Percentiles rank a stretch among this genome's conserved stretches.
phyloP scores from a whole-genome alignment of 2,329 filamentous ascomycete genomes.

The Talaromyces islandicus region DNA sequence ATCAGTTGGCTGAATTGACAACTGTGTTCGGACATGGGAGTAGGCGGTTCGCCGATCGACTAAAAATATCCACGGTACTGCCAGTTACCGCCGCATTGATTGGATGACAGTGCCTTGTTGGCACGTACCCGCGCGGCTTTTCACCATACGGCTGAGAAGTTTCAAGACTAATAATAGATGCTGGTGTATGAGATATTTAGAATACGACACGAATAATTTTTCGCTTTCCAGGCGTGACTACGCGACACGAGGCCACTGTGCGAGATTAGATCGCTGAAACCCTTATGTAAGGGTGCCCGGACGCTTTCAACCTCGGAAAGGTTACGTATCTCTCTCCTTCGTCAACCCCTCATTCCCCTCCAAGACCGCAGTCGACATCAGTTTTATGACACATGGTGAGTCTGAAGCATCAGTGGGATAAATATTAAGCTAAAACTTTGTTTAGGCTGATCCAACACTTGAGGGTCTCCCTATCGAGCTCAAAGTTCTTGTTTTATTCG shows the following conservation, averaged over 20 bases:
- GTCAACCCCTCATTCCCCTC: not conserved
- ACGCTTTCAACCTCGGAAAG: not conserved
- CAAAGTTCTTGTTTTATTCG: not conserved
- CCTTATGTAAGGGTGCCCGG: not conserved
- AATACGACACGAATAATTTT: not conserved
- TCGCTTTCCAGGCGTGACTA: not conserved
- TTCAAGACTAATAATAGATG: not conserved
- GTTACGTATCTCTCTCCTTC: not conserved
- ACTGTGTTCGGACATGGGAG: not conserved
- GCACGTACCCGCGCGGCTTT: not conserved
- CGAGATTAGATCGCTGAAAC: not conserved
- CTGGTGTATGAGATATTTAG: not conserved
- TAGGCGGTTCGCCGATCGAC: not conserved
- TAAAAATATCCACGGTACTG: not conserved
- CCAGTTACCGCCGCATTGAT: not conserved
- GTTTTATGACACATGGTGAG: not conserved
- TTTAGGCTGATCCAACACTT: not conserved
- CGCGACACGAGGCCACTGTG: not conserved
- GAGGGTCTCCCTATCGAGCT: constrained; percentile 1
- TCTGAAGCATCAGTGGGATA: not conserved
- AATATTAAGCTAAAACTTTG: not conserved
- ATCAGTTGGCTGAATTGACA: too few species aligned
- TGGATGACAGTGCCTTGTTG: not conserved
- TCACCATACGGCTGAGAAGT: not conserved
- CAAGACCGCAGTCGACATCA: not conserved